A percentile compares a stretch with the other conserved stretches of the same genome.
phyloP scores from a whole-genome alignment of 2,329 filamentous ascomycete species.

The Diaporthe citrichinensis region DNA sequence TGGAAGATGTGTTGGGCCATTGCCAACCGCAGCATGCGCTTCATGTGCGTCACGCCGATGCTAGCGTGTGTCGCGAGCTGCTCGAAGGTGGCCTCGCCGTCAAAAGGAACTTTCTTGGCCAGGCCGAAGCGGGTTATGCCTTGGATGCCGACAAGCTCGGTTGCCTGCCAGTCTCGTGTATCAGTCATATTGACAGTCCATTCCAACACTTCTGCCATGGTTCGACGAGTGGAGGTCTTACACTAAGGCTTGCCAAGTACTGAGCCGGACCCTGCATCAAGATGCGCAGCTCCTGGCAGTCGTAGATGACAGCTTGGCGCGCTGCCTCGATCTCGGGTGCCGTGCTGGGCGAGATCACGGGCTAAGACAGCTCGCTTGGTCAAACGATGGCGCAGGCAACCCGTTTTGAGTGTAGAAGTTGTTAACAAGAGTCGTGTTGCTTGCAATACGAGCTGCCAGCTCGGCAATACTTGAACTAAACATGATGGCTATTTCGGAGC shows the following conservation, averaged over 20 bases:
- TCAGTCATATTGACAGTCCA: neutral
- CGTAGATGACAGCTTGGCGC: conserved; percentile 33
- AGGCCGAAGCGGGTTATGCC: conserved; percentile 32
- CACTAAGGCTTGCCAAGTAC: conserved; percentile 18
- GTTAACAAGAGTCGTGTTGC: conserved; percentile 22
- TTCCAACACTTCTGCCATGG: neutral
- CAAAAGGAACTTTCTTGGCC: neutral
- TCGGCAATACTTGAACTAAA: conserved; percentile 16
- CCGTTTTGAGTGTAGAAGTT: neutral
- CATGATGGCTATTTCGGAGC: neutral
- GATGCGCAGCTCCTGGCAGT: conserved; percentile 33
- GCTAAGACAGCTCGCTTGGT: neutral
- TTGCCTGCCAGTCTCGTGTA: neutral
- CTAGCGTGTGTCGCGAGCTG: conserved; percentile 22
- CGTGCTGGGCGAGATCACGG: conserved; percentile 4
- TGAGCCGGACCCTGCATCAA: conserved; percentile 30
- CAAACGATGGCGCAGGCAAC: conserved; percentile 10
- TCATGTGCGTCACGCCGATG: conserved; percentile 33
- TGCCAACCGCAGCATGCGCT: conserved; percentile 5
- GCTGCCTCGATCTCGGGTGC: conserved; percentile 26
- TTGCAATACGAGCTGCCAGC: conserved; percentile 28
- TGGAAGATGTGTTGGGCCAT: conserved; percentile 34
- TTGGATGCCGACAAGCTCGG: conserved; percentile 13
- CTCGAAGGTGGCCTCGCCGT: conserved; percentile 27
- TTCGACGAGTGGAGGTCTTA: neutral